Base-by-base conservation (phyloP, 208 protist species). In the Leptomonas pyrrhocoris region DNA sequence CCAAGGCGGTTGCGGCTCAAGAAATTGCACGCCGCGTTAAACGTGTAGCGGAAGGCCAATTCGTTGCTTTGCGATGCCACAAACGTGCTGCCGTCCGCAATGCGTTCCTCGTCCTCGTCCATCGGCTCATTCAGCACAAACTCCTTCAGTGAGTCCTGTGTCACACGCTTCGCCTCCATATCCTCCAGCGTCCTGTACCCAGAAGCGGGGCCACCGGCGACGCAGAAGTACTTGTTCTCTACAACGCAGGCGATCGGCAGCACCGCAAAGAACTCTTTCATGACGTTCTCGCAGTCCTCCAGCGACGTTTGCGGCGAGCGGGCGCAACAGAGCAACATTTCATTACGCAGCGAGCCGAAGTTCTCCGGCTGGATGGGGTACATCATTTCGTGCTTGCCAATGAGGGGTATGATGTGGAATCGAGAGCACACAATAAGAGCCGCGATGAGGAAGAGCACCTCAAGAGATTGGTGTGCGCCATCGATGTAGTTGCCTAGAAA, bases 401-500 rank as follows among this genome's bases (percentile, higher is more conserved):
- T 74, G 18, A 94, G 78, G 6, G 84, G 82, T 12, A 86, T 71
- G 15, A 95, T 77, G 49, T 60, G 61, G 48, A 74, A 78, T 11
- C 73, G 77, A 19, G 73, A 76, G 66, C 88, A 78, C n/a, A 83
- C 68, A 42, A 92, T 68, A 7, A 92, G 78, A 18, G 89, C 50
- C 1, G 86, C 68, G 6, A 95, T 51, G 11, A 95, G 67, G 62
- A 88, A 92, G 4, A 95, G 72, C 43, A 92, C 80, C 57, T 86
- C 85, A 15, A 93, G 56, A 16, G 88, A 92, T 23, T 89, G 76
- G 63, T 95, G 84, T 9, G 84, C 84, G 28, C 90, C 88, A 53
- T 95, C 88, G 30, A 93, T 80, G 74, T 93, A 92, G 72, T 95
- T 92, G n/a, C 90, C 90, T 15, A 95, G 82, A 68, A 95, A 79